A percentile compares a stretch with the other conserved stretches of the same genome.
phyloP scores from a whole-genome alignment of 345 rosid species.

The Linum lewisii region DNA sequence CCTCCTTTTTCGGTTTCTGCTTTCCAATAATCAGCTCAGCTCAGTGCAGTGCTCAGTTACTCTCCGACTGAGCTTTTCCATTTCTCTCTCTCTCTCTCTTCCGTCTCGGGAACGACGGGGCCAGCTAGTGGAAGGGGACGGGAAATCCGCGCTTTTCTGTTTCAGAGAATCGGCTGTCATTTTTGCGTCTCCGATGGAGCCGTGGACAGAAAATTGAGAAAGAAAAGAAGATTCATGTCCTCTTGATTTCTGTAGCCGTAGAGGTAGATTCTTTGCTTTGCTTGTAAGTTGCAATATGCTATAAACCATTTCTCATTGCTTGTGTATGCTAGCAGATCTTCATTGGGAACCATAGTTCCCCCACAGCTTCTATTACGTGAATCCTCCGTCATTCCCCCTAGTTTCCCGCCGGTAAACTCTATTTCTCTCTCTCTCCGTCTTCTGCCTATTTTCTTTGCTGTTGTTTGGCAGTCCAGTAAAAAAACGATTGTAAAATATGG shows the following conservation, averaged over 20 bases:
- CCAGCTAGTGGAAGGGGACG: no score
- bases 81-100: neutral
- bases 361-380: neutral
- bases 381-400: neutral
- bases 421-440: neutral
- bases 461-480: neutral
- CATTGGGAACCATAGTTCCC: neutral
- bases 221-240: neutral
- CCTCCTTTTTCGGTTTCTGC: neutral
- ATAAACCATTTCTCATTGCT: neutral
- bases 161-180: neutral
- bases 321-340: neutral
- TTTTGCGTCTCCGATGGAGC: neutral
- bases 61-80: neutral
- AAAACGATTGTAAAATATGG: neutral
- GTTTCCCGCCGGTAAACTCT: neutral
- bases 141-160: neutral
- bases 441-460: neutral
- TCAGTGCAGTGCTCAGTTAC: neutral
- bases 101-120: neutral
- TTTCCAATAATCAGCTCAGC: neutral
- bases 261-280: neutral
- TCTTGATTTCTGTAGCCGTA: neutral
- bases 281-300: neutral
- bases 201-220: neutral